Base-by-base conservation (phyloP, 805 yeast genomes). In the Ogataea methanolica region DNA sequence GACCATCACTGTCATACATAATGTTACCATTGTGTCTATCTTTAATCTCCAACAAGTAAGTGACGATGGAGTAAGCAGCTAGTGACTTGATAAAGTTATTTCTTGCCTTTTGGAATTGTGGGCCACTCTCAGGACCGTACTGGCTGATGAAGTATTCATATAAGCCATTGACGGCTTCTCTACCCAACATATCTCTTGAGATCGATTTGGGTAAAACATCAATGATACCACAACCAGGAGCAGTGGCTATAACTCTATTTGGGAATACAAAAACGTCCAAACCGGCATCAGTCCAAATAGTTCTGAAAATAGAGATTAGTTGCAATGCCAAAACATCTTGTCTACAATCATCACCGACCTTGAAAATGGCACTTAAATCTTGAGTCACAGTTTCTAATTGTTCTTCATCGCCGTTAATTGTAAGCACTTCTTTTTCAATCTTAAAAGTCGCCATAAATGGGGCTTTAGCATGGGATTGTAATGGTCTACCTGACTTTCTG, bases 1-100 rank as follows among this genome's bases (percentile, higher is more conserved):
- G 97, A 5, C 99, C 99, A 59, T 88, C 85, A 50, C 84, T 88
- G 63, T 94, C 99, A 61, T 94, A 88, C 88, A 94, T 85, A 53
- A 94, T 92, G 66, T 94, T 94, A 66, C 99, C 99, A 69, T 94
- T 94, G 68, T 94, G 99, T 61, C 99, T 80, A 70, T 94, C 99
- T 62, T 95, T 95, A 70, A 94, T 88, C 61, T 92, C 98, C 45
- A 94, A 75, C 45, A 94, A 64, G 61, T 89, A 94, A 16, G 97
- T 88, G 48, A 94, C 87, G 50, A 94, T 82, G 36, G 96, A 88
- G 68, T 94, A 94, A 1, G 95, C 97, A 1, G 98, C 98, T 45
- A 94, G 73, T 2, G 97, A 89, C 66, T 90, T 89, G 50, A 94
- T 89, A 63, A 94, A 87, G 68, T 92, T 92, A 64, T 86, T 87